Percentiles rank a stretch among this genome's conserved stretches.
phyloP scores from a whole-genome alignment of 2,329 filamentous ascomycete species.

The Ascochyta rabiei region DNA sequence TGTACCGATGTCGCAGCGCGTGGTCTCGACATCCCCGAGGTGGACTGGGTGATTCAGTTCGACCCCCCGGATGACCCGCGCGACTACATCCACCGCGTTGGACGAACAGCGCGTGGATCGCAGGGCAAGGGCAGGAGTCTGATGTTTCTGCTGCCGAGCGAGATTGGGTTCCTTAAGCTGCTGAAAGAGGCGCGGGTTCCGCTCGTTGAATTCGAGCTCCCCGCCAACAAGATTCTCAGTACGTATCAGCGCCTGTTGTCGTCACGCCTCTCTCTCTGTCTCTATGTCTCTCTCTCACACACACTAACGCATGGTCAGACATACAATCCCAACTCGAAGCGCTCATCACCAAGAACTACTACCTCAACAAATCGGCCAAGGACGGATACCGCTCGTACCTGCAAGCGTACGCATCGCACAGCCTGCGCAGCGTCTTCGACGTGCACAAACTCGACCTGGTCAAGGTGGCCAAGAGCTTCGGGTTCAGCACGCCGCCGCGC shows the following conservation, averaged over 20 bases:
- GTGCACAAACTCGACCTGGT: conserved; percentile 80
- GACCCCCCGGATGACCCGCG: conserved; percentile 88
- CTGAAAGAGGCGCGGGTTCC: conserved; percentile 91
- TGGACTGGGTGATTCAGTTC: conserved; percentile 92
- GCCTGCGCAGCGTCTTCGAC: conserved; percentile 81
- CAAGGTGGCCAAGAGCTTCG: conserved; percentile 85
- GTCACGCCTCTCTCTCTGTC: too few species aligned
- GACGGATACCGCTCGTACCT: conserved; percentile 87
- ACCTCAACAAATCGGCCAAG: conserved; percentile 84
- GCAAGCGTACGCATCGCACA: conserved; percentile 91
- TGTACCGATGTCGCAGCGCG: conserved; percentile 96
- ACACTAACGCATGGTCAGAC: conserved; percentile 55
- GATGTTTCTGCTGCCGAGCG: conserved; percentile 90
- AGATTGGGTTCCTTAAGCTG: conserved; percentile 90
- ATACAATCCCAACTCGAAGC: conserved; percentile 79
- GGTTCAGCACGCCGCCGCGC: conserved; percentile 76
- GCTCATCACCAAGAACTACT: conserved; percentile 94
- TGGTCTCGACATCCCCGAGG: conserved; percentile 92
- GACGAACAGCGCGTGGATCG: conserved; percentile 86
- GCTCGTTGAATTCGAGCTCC: conserved; percentile 95
- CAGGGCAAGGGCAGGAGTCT: conserved; percentile 85
- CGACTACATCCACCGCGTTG: conserved; percentile 79
- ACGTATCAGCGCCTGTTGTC: too few species aligned
- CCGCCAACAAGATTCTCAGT: conserved; percentile 80
- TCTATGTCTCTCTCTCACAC: too few species aligned